Evolutionary conservation across 371 early-diverging fungal species (phyloP), one percentile per base, ranked within the genome.

Genomic region (Syncephalastrum contaminatum): DNA sequence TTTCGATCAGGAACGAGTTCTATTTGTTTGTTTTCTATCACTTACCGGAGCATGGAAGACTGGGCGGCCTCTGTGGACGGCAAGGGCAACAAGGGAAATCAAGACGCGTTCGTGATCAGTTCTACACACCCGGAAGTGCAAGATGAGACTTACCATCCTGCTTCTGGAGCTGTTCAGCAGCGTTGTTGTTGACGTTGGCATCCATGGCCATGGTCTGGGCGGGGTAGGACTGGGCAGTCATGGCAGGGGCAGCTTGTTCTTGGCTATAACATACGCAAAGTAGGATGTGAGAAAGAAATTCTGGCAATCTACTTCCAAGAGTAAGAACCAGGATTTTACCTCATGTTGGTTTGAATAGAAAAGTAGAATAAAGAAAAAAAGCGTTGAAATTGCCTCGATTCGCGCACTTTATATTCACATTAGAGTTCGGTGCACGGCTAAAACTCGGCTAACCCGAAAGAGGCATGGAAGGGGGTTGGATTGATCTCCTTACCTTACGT

Each of bases 31-130:
- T 39, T 24, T 50, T 19, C 4, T 42, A 4, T 13, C n/a, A 14
- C 40, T 60, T 45, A 60, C 61, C 61, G 48, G 40, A 60, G 48
- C 61, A 60, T 44, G 44, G 61, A 60, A 16, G 53, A 50, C 19
- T 16, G 42, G 14, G 46, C 61, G 15, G 30, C 51, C 43, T 15
- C 36, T 48, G 20, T 36, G 39, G 18, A 12, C 0, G 0, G 10
- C 14, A 51, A 12, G 2, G 2, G 10, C 14, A 51, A 51, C 25
- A 51, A 30, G 42, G 12, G 39, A 42, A 15, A 22, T 25, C 16
- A 46, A n/a, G 13, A 7, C 4, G 40, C 25, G 40, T 52, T 25
- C 16, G 19, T 46, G 12, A 19, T 21, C 1, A n/a, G 25, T 21
- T 40, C 36, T 39, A 12, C 15, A 7, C 10, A 40, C 5, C 22